These are phyloP conservation scores for Exophiala calicioides DNA, from an alignment of 2,329 filamentous ascomycete genomes.

Conservation along the genomic window DNA sequence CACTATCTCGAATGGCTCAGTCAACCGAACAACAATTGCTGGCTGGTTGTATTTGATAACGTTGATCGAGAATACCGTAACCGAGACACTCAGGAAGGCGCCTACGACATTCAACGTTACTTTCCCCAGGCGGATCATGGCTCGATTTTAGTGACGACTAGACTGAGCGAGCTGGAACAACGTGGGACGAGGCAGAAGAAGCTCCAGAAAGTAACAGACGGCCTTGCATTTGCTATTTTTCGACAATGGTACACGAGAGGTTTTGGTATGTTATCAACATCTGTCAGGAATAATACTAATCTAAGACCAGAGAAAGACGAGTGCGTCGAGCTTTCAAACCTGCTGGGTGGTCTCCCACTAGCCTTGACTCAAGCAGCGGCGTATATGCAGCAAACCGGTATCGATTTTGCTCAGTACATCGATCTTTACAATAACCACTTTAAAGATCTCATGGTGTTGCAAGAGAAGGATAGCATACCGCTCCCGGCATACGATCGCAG, in stretches of 20 bases:
- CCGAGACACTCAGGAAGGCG: slow-evolving; percentile 31
- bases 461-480: slow-evolving; percentile 4
- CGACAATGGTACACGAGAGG: no score
- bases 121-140: no score
- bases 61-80: slow-evolving; percentile 30
- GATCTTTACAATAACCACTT: slow-evolving; percentile 42
- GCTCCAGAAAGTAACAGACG: no score
- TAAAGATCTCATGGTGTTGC: slow-evolving; percentile 25
- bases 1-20: no score
- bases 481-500: slow-evolving; percentile 17
- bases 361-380: slow-evolving; percentile 49
- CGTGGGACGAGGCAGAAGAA: no score
- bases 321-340: slow-evolving; percentile 38
- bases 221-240: no score
- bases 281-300: no score
- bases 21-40: slow-evolving; percentile 24
- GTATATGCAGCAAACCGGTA: slow-evolving; percentile 44
- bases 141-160: no score
- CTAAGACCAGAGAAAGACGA: no score
- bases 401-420: slow-evolving; percentile 42
- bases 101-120: no score
- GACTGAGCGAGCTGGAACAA: no score
- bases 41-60: slow-evolving; percentile 37
- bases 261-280: no score
- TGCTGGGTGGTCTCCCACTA: slow-evolving; percentile 48